Conservation (phyloP, 768 basidiomycete genomes). For the Kwoniella sp. region DNA sequence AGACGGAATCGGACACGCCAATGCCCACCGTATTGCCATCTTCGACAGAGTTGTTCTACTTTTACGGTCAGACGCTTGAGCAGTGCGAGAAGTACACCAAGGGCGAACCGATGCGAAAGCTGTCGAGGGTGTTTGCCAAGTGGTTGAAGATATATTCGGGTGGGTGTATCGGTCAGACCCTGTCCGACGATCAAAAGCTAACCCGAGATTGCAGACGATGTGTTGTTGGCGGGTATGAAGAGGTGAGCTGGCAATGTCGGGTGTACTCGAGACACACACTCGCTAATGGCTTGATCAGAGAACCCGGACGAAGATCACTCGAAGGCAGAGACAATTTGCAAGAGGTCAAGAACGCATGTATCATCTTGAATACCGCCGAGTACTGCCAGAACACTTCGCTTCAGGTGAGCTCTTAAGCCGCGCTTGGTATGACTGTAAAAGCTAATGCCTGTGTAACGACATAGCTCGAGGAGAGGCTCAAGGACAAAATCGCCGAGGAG, state of each 20-base stretch:
- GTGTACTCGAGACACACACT: background rate
- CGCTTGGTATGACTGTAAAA: background rate
- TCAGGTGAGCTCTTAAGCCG: slow-evolving; percentile 63
- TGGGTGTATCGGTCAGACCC: slow-evolving; percentile 45
- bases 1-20: slow-evolving; percentile 60
- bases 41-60: slow-evolving; percentile 95
- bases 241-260: slow-evolving; percentile 62
- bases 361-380: slow-evolving; percentile 95
- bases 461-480: slow-evolving; percentile 89
- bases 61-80: slow-evolving; percentile 92
- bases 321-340: slow-evolving; percentile 77
- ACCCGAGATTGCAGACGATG: slow-evolving; percentile 68
- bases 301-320: slow-evolving; percentile 66
- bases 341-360: slow-evolving; percentile 78
- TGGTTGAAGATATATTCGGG: slow-evolving; percentile 94
- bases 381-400: slow-evolving; percentile 90
- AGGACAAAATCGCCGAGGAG: slow-evolving; percentile 74
- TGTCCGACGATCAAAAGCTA: background rate
- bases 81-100: slow-evolving; percentile 89
- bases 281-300: slow-evolving; percentile 15
- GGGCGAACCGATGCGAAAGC: slow-evolving; percentile 77
- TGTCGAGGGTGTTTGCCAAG: slow-evolving; percentile 81
- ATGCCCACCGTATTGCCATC: slow-evolving; percentile 76
- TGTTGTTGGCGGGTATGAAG: slow-evolving; percentile 73
- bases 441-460: background rate